A percentile compares a stretch with the other conserved stretches of the same genome.
phyloP scores from a whole-genome alignment of 257 asterid genomes.

The Solanum appendiculatum region DNA sequence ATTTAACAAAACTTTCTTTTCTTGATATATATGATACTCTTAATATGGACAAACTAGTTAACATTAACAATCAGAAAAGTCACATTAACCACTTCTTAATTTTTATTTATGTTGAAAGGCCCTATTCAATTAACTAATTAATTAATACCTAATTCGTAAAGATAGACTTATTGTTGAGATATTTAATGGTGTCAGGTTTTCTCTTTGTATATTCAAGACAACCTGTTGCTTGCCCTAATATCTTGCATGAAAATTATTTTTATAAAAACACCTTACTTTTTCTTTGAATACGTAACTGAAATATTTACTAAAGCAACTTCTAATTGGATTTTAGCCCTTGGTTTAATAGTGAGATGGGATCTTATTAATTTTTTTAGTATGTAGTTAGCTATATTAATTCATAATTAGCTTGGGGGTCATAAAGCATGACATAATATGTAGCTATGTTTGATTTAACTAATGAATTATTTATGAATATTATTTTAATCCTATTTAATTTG shows the following conservation, averaged over 20 bases:
- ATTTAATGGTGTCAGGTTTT: neutral
- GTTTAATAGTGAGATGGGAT: neutral
- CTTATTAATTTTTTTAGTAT: neutral
- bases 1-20: neutral
- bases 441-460: neutral
- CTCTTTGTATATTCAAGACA: neutral
- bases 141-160: neutral
- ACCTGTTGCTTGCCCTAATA: neutral
- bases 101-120: neutral
- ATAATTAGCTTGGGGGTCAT: neutral
- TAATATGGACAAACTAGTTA: neutral
- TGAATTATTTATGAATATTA: neutral
- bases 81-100: neutral
- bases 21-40: neutral
- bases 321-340: neutral
- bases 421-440: neutral
- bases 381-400: neutral
- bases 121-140: neutral
- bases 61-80: neutral
- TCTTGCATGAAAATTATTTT: neutral
- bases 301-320: neutral
- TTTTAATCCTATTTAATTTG: neutral
- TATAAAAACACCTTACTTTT: neutral
- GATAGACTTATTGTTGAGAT: neutral
- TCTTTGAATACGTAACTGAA: neutral